Evolutionary conservation across 192 early-diverging fungal species (phyloP).

Genomic region (Coemansia sp.): DNA sequence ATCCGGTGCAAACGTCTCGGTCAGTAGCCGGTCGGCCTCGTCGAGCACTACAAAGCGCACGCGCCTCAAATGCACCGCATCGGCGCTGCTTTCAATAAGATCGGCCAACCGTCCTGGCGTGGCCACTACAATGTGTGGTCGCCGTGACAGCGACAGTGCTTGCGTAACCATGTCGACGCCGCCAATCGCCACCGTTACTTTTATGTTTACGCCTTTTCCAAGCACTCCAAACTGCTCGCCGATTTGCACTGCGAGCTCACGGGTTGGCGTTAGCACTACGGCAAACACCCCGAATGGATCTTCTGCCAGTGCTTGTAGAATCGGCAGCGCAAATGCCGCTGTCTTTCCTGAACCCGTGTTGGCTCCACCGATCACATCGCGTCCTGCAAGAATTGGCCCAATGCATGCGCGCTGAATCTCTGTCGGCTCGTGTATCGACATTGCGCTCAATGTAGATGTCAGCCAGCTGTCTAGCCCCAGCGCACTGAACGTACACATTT

Average conservation of each 20-base stretch:
- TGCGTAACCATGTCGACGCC: conserved; percentile 94
- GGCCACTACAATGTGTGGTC: conserved; percentile 91
- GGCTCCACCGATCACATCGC: conserved; percentile 89
- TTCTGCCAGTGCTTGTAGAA: conserved; percentile 90
- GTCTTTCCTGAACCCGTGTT: conserved; percentile 98
- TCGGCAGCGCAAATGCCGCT: conserved; percentile 95
- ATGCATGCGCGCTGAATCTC: conserved; percentile 95
- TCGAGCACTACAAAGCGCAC: conserved; percentile 89
- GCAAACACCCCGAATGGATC: conserved; percentile 97
- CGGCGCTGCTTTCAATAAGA: conserved; percentile 77
- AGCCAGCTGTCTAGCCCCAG: conserved; percentile 85
- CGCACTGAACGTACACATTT: conserved; percentile 62
- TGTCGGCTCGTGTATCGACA: conserved; percentile 83
- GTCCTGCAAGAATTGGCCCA: conserved; percentile 67
- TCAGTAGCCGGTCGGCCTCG: conserved; percentile 91
- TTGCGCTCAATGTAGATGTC: conserved; percentile 66
- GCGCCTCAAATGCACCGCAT: conserved; percentile 70
- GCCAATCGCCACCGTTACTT: conserved; percentile 87
- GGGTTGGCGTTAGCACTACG: conserved; percentile 91
- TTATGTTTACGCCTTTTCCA: conserved; percentile 81
- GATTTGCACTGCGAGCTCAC: conserved; percentile 98
- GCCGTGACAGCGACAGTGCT: conserved; percentile 75
- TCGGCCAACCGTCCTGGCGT: conserved; percentile 95
- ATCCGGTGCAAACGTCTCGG: conserved; percentile 81
- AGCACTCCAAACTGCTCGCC: conserved; percentile 96